Base-by-base conservation (phyloP, 371 early-diverging fungal genomes). In the Mucor sp. region DNA sequence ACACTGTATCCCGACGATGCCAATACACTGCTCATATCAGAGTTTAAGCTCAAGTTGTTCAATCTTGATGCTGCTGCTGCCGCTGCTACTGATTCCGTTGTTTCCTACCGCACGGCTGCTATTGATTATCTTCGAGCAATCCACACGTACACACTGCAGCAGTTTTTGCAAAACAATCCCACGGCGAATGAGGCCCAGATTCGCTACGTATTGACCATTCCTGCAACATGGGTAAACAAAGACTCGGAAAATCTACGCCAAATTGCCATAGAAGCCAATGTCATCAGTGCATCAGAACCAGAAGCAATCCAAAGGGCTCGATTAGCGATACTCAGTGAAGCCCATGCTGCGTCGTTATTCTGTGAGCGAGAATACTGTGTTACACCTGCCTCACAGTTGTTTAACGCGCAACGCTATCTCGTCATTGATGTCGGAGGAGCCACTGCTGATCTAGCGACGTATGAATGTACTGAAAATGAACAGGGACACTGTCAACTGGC, bases 281-380 rank as follows among this genome's bases (percentile, higher is more conserved):
- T 82, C 4, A 74, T 82, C 37, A 65, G 63, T 21, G 68, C 68
- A 7, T 41, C 67, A 5, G 78, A 79, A 37, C 74, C 74, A 6
- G 44, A 44, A 44, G 19, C 19, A n/a, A n/a, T 44, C 7, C 44
- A n/a, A 2, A 55, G 68, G 6, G 74, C 76, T 23, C 78, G 77
- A 7, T 59, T 82, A 28, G 30, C 76, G 12, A 63, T 82, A 15
- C 69, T 82, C 28, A 78, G 72, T 25, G 81, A 81, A 47, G 76
- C 81, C 6, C 74, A 73, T 60, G 81, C 81, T 61, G 77, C 81
- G 25, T 72, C 82, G 30, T 68, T 82, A 60, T 82, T 77, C 69
- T 82, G 82, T 55, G 80, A 80, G 43, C 66, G 67, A 27, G 60
- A 66, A 12, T 60, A 43, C 19, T 60, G 60, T 44, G 14, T 14